Conservation (phyloP, 352 stramenopile species). For the Paralagenidium karlingii region DNA sequence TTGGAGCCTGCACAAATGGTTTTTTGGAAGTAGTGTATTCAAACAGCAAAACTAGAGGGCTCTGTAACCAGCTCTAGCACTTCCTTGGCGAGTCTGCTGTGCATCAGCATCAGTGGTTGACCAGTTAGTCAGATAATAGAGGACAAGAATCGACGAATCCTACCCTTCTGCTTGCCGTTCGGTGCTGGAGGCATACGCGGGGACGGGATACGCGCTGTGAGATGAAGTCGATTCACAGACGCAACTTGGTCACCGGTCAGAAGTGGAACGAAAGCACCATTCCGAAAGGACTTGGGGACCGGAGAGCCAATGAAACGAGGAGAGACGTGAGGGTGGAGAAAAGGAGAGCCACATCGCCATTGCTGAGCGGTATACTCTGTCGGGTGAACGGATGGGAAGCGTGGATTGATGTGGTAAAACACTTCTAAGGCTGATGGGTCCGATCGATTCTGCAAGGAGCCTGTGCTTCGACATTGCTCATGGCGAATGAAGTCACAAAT, state of each 20-base stretch:
- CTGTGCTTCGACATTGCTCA: too few species aligned
- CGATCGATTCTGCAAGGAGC: too few species aligned
- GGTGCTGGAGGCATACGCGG: conserved; percentile 2
- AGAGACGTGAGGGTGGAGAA: conserved; percentile 32
- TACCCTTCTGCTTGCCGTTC: too few species aligned
- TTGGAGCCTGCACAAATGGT: too few species aligned
- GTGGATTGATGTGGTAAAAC: conserved; percentile 43
- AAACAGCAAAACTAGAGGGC: too few species aligned
- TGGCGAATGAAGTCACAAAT: conserved; percentile 18
- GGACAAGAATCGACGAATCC: too few species aligned
- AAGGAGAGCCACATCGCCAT: conserved; percentile 31
- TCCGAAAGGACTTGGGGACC: conserved; percentile 45
- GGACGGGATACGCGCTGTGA: conserved; percentile 13
- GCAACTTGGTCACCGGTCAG: conserved; percentile 28
- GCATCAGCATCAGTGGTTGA: too few species aligned
- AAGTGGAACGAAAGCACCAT: conserved; percentile 31
- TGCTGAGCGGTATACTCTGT: conserved; percentile 23
- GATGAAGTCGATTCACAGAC: conserved; percentile 30
- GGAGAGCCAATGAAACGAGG: conserved; percentile 32
- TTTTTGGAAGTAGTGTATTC: too few species aligned
- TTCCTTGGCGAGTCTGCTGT: too few species aligned
- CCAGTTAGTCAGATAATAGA: too few species aligned
- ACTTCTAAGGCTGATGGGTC: conserved; percentile 8
- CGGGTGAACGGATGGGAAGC: conserved; percentile 43
- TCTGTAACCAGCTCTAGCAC: too few species aligned